These are phyloP conservation scores for Yamadazyma conglobata DNA, from an alignment of 1,139 yeast genomes.

Conservation along the genomic window DNA sequence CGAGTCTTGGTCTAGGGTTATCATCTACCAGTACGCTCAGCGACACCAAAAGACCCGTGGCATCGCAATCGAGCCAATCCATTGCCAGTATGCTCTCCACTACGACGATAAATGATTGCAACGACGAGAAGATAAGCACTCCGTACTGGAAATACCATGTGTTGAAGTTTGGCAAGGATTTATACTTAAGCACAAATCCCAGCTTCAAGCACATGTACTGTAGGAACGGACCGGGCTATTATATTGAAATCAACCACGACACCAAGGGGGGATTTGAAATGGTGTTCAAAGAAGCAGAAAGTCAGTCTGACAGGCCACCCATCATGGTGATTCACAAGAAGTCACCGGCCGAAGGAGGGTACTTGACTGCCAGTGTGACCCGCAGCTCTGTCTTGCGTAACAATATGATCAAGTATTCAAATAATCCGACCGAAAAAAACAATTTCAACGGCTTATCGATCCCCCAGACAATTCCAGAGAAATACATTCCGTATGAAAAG, in stretches of 20 bases:
- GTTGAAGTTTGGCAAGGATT: slow-evolving; percentile 43
- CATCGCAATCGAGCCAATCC: slow-evolving; percentile 7
- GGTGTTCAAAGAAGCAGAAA: slow-evolving; percentile 29
- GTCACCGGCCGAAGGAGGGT: slow-evolving; percentile 25
- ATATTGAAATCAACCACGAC: slow-evolving; percentile 31
- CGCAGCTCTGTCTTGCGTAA: slow-evolving; percentile 12
- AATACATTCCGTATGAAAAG: slow-evolving; percentile 23
- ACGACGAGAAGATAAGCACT: slow-evolving; percentile 12
- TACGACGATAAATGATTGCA: slow-evolving; percentile 6
- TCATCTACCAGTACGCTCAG: neutral
- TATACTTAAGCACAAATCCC: slow-evolving; percentile 60
- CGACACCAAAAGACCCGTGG: neutral
- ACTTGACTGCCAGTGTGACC: slow-evolving; percentile 26
- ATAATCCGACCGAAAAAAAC: slow-evolving; percentile 6
- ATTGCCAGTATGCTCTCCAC: slow-evolving; percentile 4
- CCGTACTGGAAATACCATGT: slow-evolving; percentile 65
- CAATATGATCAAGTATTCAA: slow-evolving; percentile 11
- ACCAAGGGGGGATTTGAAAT: slow-evolving; percentile 26
- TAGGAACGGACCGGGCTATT: slow-evolving; percentile 56
- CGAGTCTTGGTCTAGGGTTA: slow-evolving; percentile 3
- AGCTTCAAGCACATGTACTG: slow-evolving; percentile 52
- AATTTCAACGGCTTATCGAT: slow-evolving; percentile 27
- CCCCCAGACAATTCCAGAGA: slow-evolving; percentile 24
- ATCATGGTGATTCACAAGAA: slow-evolving; percentile 29
- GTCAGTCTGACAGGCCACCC: slow-evolving; percentile 22